Evolutionary conservation across 2,329 filamentous ascomycete genomes (phyloP).

Genomic region (Ploettnerulaceae sp.): DNA sequence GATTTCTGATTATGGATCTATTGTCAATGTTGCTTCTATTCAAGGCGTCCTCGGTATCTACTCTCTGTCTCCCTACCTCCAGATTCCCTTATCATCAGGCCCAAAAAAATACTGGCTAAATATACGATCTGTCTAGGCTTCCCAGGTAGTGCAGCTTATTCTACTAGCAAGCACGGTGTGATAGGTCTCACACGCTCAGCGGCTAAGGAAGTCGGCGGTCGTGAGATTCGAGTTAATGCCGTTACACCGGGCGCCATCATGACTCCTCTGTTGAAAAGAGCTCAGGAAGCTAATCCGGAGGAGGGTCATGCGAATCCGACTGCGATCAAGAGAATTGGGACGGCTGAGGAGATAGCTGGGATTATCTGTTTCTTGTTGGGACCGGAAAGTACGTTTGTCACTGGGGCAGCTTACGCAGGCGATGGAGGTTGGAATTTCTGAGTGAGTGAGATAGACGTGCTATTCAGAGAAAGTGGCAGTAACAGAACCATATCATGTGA

Average conservation of each 20-base stretch:
- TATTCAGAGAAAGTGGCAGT: background rate
- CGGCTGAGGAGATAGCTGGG: slow-evolving; percentile 41
- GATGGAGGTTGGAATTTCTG: slow-evolving; percentile 31
- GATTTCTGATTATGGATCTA: slow-evolving; percentile 36
- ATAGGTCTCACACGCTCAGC: slow-evolving; percentile 38
- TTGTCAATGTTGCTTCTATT: slow-evolving; percentile 42
- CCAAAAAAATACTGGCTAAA: slow-evolving; percentile 28
- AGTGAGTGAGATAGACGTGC: slow-evolving; percentile 1
- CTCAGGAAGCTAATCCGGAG: slow-evolving; percentile 18
- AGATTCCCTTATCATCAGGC: slow-evolving; percentile 18
- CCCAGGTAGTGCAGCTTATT: slow-evolving; percentile 34
- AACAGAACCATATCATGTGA: too few species aligned
- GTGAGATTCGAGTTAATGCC: slow-evolving; percentile 38
- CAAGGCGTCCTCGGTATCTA: slow-evolving; percentile 43
- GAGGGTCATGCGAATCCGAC: slow-evolving; percentile 35
- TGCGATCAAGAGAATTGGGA: slow-evolving; percentile 40
- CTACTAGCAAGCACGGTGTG: slow-evolving; percentile 38
- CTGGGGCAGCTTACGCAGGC: slow-evolving; percentile 27
- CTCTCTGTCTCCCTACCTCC: slow-evolving; percentile 14
- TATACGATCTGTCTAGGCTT: slow-evolving; percentile 29
- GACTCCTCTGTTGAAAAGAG: slow-evolving; percentile 45
- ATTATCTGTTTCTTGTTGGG: slow-evolving; percentile 44
- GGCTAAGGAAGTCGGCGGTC: slow-evolving; percentile 38
- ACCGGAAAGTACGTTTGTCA: slow-evolving; percentile 28
- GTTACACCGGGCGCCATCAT: slow-evolving; percentile 40